These are phyloP conservation scores for Schwanniomyces occidentalis DNA, from an alignment of 805 yeast species.

Conservation along the genomic window DNA sequence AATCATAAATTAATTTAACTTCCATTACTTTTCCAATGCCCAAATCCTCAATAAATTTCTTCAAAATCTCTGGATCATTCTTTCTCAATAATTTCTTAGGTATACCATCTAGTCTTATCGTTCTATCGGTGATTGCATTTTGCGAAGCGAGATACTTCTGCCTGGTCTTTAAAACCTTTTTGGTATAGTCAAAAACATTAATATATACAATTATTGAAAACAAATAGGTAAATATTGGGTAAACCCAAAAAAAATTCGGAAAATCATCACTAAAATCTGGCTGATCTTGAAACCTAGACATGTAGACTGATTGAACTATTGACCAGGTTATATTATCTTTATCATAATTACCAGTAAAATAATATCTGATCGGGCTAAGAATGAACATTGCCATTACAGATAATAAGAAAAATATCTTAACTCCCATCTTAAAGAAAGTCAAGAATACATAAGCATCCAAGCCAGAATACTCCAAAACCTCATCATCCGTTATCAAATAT, in stretches of 20 bases:
- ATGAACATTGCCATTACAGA: constrained; percentile 54
- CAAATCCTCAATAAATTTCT: constrained; percentile 51
- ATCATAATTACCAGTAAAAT: constrained; percentile 45
- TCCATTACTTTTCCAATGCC: constrained; percentile 57
- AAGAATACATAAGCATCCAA: constrained; percentile 73
- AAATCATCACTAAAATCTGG: constrained; percentile 32
- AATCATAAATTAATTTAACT: constrained; percentile 49
- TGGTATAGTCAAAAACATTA: constrained; percentile 48
- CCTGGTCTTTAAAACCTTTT: constrained; percentile 49
- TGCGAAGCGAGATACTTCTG: constrained; percentile 61
- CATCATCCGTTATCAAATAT: constrained; percentile 65
- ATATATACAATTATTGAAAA: constrained; percentile 50
- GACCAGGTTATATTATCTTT: constrained; percentile 32
- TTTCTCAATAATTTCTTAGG: constrained; percentile 42
- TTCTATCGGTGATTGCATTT: constrained; percentile 59
- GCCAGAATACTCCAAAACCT: constrained; percentile 84
- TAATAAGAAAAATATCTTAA: constrained; percentile 63
- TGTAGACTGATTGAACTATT: constrained; percentile 3
- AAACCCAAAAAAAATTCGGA: constrained; percentile 49
- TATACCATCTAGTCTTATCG: constrained; percentile 55
- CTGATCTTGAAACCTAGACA: constrained; percentile 1
- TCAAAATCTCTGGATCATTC: constrained; percentile 43
- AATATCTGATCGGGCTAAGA: constrained; percentile 39
- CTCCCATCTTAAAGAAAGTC: constrained; percentile 61
- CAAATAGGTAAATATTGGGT: constrained; percentile 55